Percentiles rank a stretch among this genome's conserved stretches.
These are phyloP conservation scores for Leishmania turanica DNA, from an alignment of 208 protist species.

Conservation along the genomic window DNA sequence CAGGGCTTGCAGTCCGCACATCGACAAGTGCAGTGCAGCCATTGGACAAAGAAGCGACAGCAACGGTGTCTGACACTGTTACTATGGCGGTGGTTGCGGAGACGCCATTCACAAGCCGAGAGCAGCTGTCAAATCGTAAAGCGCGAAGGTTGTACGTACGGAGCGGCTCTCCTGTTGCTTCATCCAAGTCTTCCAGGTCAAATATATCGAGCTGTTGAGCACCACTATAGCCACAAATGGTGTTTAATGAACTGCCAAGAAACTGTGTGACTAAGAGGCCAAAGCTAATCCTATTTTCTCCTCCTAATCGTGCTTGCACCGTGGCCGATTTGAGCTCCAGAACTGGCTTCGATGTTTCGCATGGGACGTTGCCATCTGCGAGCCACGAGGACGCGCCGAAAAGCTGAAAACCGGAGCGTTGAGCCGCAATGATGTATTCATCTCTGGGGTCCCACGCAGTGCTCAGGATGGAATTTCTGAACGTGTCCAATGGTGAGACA, in stretches of 20 bases:
- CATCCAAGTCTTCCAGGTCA: constrained; percentile 81
- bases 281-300: constrained; percentile 37
- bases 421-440: constrained; percentile 22
- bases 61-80: constrained; percentile 35
- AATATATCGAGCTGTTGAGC: constrained; percentile 60
- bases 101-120: neutral
- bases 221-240: constrained; percentile 47
- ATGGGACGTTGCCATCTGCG: neutral
- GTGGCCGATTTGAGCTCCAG: constrained; percentile 15
- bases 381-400: constrained; percentile 10
- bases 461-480: constrained; percentile 25
- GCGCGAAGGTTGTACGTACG: constrained; percentile 42
- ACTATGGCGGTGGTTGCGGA: constrained; percentile 35
- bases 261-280: constrained; percentile 66
- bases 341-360: neutral
- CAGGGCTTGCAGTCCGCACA: constrained; percentile 14
- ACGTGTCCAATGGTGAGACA: constrained; percentile 15
- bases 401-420: constrained; percentile 32
- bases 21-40: constrained; percentile 54
- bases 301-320: constrained; percentile 13
- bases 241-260: constrained; percentile 45
- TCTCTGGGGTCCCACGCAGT: constrained; percentile 28
- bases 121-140: neutral
- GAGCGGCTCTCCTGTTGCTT: constrained; percentile 49
- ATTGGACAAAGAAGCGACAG: constrained; percentile 50